Percentiles rank a stretch among this genome's conserved stretches.
Evolutionary conservation across 192 early-diverging fungal species (phyloP).

Genomic region (Powellomyces hirtus): DNA sequence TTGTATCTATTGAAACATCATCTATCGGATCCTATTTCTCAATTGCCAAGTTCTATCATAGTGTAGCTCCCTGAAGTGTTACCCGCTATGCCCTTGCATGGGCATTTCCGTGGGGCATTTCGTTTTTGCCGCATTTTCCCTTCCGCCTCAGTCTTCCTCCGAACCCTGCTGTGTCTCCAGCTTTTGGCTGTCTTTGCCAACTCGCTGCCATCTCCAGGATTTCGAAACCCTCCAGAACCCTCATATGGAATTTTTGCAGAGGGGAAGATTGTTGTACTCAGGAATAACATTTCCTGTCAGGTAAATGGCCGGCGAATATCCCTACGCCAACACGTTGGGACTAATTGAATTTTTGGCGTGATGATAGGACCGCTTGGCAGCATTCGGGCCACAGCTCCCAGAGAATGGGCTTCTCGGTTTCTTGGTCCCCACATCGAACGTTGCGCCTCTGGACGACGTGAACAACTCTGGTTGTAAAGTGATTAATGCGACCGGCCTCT

Average conservation of each 20-base stretch:
- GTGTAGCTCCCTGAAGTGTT: no score
- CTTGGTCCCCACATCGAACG: conserved; percentile 57
- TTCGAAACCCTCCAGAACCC: conserved; percentile 1
- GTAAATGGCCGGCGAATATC: no score
- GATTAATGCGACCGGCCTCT: background rate
- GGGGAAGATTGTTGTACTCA: conserved; percentile 4
- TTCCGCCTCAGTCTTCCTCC: background rate
- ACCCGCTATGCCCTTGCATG: no score
- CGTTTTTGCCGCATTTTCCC: background rate
- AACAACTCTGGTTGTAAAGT: conserved; percentile 49
- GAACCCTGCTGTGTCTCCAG: background rate
- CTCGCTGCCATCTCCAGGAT: background rate
- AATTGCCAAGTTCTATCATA: no score
- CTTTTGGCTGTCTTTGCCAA: background rate
- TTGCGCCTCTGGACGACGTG: conserved; percentile 50
- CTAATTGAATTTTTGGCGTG: background rate
- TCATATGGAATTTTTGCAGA: conserved; percentile 3
- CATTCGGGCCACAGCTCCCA: conserved; percentile 78
- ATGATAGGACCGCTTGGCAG: conserved; percentile 66
- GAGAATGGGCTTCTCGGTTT: conserved; percentile 69
- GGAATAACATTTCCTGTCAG: conserved; percentile 19
- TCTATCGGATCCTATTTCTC: no score
- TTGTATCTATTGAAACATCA: no score
- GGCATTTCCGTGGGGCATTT: no score
- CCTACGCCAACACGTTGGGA: background rate